Conservation (phyloP, 1,139 yeast species). For the Eremothecium coryli region DNA sequence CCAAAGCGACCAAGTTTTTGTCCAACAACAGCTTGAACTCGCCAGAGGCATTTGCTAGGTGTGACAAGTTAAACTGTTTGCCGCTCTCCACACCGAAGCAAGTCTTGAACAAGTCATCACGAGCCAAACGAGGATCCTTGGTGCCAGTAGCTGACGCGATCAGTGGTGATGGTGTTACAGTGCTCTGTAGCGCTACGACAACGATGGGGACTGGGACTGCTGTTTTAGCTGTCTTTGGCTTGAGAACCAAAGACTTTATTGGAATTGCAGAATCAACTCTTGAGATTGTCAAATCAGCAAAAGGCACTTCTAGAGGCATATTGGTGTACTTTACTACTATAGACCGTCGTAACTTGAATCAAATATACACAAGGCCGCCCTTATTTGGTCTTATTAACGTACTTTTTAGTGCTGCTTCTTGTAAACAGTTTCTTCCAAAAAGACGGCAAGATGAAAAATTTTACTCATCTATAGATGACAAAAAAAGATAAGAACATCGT, state of each 20-base stretch:
- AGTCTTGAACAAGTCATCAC: constrained; percentile 63
- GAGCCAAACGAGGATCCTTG: constrained; percentile 84
- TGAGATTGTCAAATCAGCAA: constrained; percentile 47
- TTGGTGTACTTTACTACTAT: not conserved
- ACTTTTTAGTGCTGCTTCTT: too few species aligned
- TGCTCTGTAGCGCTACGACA: constrained; percentile 63
- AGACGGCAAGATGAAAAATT: too few species aligned
- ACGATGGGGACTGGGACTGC: constrained; percentile 77
- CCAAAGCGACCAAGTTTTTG: constrained; percentile 38
- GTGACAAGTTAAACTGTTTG: constrained; percentile 59
- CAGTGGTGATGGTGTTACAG: constrained; percentile 57
- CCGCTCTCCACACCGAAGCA: constrained; percentile 52
- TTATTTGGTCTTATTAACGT: too few species aligned
- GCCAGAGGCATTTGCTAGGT: constrained; percentile 44
- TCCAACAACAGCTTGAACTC: constrained; percentile 65
- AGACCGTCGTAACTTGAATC: not conserved
- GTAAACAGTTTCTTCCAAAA: too few species aligned
- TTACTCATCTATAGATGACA: too few species aligned
- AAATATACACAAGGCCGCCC: too few species aligned
- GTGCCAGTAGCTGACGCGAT: constrained; percentile 62
- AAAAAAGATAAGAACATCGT: too few species aligned
- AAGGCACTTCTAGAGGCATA: constrained; percentile 54
- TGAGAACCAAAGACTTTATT: constrained; percentile 74
- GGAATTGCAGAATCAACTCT: constrained; percentile 39
- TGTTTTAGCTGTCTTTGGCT: constrained; percentile 83